phyloP scores from a whole-genome alignment of 352 stramenopile genomes.

The Phytophthora cajani region DNA sequence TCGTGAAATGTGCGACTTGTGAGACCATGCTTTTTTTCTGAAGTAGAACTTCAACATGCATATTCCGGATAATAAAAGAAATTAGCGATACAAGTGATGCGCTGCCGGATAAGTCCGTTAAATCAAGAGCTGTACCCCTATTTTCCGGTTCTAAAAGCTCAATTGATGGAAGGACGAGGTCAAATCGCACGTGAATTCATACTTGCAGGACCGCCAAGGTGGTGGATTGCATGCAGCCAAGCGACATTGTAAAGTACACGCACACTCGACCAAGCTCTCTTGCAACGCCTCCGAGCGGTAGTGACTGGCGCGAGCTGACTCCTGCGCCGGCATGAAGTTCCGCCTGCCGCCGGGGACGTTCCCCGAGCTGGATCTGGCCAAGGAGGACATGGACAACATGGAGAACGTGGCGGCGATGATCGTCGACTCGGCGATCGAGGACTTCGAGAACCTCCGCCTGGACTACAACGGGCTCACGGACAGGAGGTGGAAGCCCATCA shows the following conservation, averaged over 20 bases:
- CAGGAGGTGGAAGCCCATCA: constrained; percentile 44
- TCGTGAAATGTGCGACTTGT: no score
- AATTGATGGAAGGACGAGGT: background rate
- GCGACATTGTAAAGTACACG: constrained; percentile 8
- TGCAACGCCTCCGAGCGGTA: background rate
- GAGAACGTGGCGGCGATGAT: constrained; percentile 42
- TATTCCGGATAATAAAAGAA: no score
- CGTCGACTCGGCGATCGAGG: constrained; percentile 39
- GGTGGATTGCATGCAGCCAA: background rate
- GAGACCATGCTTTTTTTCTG: no score
- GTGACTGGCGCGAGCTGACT: background rate
- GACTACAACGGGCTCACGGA: constrained; percentile 25
- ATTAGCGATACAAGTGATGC: no score
- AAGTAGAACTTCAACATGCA: no score
- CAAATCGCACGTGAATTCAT: constrained; percentile 22
- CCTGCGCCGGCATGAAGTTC: constrained; percentile 38
- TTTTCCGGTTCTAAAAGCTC: no score
- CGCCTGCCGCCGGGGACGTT: constrained; percentile 45
- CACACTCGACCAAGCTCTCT: background rate
- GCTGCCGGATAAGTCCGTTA: no score
- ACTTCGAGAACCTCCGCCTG: constrained; percentile 34
- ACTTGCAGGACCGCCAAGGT: background rate
- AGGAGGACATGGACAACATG: constrained; percentile 47
- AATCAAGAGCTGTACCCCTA: no score
- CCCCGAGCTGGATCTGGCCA: constrained; percentile 44